Evolutionary conservation across 495 filamentous ascomycete species (phyloP).

Genomic region (Daldinia decipiens): DNA sequence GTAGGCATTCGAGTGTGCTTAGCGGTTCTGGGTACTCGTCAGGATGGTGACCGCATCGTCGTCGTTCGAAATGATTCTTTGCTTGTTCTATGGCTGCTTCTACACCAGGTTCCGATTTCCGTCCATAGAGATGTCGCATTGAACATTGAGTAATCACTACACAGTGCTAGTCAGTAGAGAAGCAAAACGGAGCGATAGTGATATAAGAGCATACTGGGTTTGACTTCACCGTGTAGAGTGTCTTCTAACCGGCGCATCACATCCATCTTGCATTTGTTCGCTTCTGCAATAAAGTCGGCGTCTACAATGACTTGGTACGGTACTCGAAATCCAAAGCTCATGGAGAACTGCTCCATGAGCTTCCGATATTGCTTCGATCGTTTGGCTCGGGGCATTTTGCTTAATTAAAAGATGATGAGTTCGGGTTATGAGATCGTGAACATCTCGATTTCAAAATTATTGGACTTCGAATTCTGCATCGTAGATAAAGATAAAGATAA

Average conservation of each 20-base stretch:
- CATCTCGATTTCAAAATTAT: conserved; percentile 19
- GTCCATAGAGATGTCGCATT: conserved; percentile 76
- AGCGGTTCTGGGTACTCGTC: conserved; percentile 75
- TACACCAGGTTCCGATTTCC: conserved; percentile 64
- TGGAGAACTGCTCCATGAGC: conserved; percentile 90
- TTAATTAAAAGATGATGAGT: conserved; percentile 13
- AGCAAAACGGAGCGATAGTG: background rate
- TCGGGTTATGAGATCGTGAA: conserved; percentile 3
- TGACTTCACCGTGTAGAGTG: conserved; percentile 81
- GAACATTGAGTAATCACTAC: conserved; percentile 61
- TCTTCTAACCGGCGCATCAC: conserved; percentile 74
- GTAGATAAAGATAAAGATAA: conserved; percentile 33
- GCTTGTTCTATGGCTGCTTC: conserved; percentile 71
- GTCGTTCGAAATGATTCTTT: conserved; percentile 76
- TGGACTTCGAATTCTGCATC: conserved; percentile 28
- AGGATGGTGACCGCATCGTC: conserved; percentile 89
- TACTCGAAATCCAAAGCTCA: conserved; percentile 86
- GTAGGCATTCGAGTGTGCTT: conserved; percentile 77
- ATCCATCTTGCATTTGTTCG: conserved; percentile 82
- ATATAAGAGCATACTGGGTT: conserved; percentile 73
- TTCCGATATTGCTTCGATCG: conserved; percentile 95
- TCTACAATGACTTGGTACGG: conserved; percentile 95
- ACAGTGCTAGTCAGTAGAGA: conserved; percentile 17
- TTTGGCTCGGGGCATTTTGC: conserved; percentile 81
- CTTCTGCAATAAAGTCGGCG: conserved; percentile 78